phyloP scores from a whole-genome alignment of 2,329 filamentous ascomycete species.

The Cercospora brassicicola region DNA sequence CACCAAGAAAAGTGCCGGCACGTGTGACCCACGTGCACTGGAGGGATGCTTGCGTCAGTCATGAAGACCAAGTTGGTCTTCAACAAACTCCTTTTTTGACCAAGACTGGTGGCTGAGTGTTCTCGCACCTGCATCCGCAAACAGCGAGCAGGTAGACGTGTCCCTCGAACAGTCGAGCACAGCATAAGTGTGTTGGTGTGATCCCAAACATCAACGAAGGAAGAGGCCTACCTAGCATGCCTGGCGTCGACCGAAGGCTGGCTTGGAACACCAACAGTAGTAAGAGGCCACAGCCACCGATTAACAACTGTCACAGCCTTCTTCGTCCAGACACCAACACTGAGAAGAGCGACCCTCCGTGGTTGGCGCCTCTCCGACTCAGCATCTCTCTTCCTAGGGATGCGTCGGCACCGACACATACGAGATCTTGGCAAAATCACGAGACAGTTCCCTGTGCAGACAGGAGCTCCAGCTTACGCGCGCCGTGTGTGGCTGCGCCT shows the following conservation, averaged over 20 bases:
- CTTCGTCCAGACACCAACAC: not conserved
- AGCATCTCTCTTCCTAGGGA: not conserved
- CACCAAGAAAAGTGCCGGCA: not conserved
- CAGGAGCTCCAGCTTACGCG: constrained; percentile 6
- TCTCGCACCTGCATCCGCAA: not conserved
- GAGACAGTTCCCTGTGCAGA: constrained; percentile 6
- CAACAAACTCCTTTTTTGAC: not conserved
- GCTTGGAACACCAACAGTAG: not conserved
- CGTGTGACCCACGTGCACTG: not conserved
- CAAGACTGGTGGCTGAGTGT: not conserved
- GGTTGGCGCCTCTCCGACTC: not conserved
- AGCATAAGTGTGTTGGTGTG: not conserved
- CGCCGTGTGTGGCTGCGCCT: constrained; percentile 12
- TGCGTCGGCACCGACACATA: constrained; percentile 9
- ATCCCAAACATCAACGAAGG: not conserved
- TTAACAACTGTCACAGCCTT: not conserved
- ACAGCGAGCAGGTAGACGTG: not conserved
- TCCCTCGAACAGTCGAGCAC: not conserved
- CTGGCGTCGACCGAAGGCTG: not conserved
- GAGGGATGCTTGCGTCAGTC: not conserved
- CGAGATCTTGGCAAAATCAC: constrained; percentile 4
- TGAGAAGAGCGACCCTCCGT: not conserved
- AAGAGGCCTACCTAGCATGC: not conserved
- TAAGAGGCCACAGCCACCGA: not conserved
- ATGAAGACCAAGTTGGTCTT: not conserved